A percentile compares a stretch with the other conserved stretches of the same genome.
These are phyloP conservation scores for Lizanozyma gosingica DNA, from an alignment of 1,139 yeast genomes.

Conservation along the genomic window DNA sequence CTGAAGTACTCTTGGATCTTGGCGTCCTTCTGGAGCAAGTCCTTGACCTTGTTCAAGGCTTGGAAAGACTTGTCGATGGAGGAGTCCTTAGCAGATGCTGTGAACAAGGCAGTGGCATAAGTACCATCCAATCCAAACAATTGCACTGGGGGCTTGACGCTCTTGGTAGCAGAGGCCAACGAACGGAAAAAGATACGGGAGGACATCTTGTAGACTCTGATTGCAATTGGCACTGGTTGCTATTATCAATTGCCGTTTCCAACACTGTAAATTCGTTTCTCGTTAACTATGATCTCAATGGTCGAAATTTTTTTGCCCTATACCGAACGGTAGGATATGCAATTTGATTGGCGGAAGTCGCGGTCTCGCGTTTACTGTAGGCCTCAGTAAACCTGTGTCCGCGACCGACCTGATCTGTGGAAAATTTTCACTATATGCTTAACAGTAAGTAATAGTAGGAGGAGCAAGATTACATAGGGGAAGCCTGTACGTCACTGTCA, in stretches of 20 bases:
- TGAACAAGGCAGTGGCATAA: conserved; percentile 89
- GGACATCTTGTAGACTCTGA: too few species aligned
- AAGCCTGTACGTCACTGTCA: too few species aligned
- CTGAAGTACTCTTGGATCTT: conserved; percentile 53
- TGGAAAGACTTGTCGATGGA: conserved; percentile 64
- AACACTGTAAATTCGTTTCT: too few species aligned
- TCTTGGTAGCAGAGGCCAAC: conserved; percentile 55
- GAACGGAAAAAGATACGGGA: conserved; percentile 65
- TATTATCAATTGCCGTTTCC: too few species aligned
- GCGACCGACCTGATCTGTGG: background rate
- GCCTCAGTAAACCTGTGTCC: too few species aligned
- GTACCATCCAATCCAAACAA: conserved; percentile 95
- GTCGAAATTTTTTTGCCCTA: conserved; percentile 1
- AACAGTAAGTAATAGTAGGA: too few species aligned
- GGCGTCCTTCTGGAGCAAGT: conserved; percentile 51
- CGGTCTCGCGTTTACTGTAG: too few species aligned
- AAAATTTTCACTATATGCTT: background rate
- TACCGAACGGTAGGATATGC: background rate
- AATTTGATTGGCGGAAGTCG: background rate
- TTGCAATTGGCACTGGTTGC: too few species aligned
- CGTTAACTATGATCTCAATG: conserved; percentile 3
- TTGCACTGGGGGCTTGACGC: conserved; percentile 82
- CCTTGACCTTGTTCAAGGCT: conserved; percentile 53
- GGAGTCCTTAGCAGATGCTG: conserved; percentile 83
- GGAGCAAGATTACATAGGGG: too few species aligned